phyloP scores from a whole-genome alignment of 441 rosid genomes.

The Gossypium gossypioides region DNA sequence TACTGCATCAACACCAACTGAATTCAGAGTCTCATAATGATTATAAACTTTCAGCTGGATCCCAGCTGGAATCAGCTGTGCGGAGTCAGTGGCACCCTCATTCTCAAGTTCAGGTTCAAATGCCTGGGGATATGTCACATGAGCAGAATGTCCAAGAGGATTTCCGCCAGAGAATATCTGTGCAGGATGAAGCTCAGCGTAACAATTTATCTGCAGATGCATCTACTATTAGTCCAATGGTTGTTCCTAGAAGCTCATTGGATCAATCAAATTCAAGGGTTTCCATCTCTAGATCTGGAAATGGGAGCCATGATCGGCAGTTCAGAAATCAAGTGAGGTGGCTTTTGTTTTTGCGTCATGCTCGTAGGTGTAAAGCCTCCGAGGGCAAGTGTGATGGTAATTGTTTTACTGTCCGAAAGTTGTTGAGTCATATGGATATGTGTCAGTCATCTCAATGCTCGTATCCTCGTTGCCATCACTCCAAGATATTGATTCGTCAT shows the following conservation, averaged over 20 bases:
- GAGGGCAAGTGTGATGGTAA: conserved; percentile 77
- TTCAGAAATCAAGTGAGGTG: conserved; percentile 76
- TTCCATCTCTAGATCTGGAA: conserved; percentile 45
- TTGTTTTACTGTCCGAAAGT: conserved; percentile 60
- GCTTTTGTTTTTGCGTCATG: conserved; percentile 89
- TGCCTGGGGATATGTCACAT: conserved; percentile 36
- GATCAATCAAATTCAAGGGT: conserved; percentile 38
- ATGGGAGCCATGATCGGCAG: conserved; percentile 55
- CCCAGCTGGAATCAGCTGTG: conserved; percentile 41
- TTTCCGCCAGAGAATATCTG: conserved; percentile 64
- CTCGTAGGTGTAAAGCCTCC: conserved; percentile 77
- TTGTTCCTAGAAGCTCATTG: conserved; percentile 34
- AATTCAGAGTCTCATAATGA: conserved; percentile 53
- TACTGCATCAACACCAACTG: conserved; percentile 50
- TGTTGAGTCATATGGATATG: conserved; percentile 73
- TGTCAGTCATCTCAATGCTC: conserved; percentile 55
- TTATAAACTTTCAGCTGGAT: conserved; percentile 44
- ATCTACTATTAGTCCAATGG: conserved; percentile 37
- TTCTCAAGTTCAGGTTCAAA: conserved; percentile 42
- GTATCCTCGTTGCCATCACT: conserved; percentile 75
- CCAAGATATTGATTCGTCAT: conserved; percentile 68
- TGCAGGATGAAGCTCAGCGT: conserved; percentile 68
- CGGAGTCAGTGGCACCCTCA: conserved; percentile 61
- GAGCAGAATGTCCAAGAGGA: conserved; percentile 74
- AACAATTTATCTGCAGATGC: conserved; percentile 66